These are phyloP conservation scores for Dujonia santamariae DNA, from an alignment of 1,139 yeast species.

Conservation along the genomic window DNA sequence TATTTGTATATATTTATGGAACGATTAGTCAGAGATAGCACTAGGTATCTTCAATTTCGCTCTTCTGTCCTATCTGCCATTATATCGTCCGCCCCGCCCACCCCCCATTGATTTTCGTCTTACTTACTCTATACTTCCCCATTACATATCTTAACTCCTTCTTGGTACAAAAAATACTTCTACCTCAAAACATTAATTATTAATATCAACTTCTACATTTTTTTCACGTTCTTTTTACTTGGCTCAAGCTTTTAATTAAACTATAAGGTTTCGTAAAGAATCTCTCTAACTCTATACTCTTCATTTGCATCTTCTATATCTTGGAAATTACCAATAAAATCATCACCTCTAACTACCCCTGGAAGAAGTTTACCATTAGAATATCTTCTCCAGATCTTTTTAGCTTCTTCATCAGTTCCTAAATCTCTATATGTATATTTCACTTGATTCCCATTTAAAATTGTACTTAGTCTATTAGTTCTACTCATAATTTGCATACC, in stretches of 20 bases:
- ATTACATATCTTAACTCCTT: too few species aligned
- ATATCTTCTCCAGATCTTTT: conserved; percentile 79
- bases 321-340: conserved; percentile 79
- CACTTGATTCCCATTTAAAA: conserved; percentile 72
- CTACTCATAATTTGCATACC: conserved; percentile 82
- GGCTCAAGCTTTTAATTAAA: neutral
- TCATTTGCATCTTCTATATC: conserved; percentile 84
- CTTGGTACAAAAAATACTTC: too few species aligned
- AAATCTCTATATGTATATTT: conserved; percentile 71
- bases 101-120: too few species aligned
- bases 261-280: conserved; percentile 48
- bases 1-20: too few species aligned
- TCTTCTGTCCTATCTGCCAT: too few species aligned
- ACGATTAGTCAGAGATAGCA: too few species aligned
- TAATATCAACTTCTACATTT: too few species aligned
- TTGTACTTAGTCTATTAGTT: conserved; percentile 74
- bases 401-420: conserved; percentile 86
- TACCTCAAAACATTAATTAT: too few species aligned
- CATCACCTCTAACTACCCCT: conserved; percentile 92
- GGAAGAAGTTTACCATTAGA: conserved; percentile 77
- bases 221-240: too few species aligned
- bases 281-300: conserved; percentile 63
- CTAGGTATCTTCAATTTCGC: too few species aligned
- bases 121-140: too few species aligned
- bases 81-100: too few species aligned